Percentiles rank a stretch among this genome's conserved stretches.
Evolutionary conservation across 169 alveolate species (phyloP).

Genomic region (Neospora caninum): DNA sequence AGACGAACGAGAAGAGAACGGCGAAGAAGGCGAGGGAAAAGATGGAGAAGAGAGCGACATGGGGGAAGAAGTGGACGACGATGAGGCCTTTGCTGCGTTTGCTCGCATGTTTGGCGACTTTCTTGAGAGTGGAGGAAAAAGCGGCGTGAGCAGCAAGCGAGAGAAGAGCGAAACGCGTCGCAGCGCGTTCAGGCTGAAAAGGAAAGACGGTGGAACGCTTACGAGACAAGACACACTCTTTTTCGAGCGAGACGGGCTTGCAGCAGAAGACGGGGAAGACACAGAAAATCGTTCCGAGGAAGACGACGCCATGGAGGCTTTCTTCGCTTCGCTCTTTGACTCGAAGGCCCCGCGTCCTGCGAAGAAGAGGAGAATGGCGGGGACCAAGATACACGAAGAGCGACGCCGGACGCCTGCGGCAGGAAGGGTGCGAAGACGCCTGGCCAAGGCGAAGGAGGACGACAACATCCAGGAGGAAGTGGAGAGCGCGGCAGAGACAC

Average conservation of each 20-base stretch:
- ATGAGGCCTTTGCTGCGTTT: background rate
- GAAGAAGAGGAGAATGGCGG: no score
- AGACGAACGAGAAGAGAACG: background rate
- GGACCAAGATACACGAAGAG: no score
- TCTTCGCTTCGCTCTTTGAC: background rate
- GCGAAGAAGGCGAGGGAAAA: background rate
- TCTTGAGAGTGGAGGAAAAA: background rate
- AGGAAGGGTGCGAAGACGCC: no score
- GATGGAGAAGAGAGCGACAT: background rate
- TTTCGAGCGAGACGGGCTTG: background rate
- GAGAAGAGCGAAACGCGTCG: background rate
- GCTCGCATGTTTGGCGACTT: background rate
- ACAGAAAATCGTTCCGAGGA: background rate
- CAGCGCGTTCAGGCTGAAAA: background rate
- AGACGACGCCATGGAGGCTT: background rate
- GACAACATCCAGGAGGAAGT: no score
- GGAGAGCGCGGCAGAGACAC: no score
- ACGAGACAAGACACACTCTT: background rate
- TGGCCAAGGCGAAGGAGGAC: no score
- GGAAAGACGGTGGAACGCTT: background rate
- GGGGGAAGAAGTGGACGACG: background rate
- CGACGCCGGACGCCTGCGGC: no score
- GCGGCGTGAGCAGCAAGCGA: background rate
- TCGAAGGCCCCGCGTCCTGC: background rate
- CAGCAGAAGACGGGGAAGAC: background rate